Evolutionary conservation across 1,284 basidiomycete species (phyloP), one percentile per base, ranked within the genome.

Genomic region (Amylostereum areolatum): DNA sequence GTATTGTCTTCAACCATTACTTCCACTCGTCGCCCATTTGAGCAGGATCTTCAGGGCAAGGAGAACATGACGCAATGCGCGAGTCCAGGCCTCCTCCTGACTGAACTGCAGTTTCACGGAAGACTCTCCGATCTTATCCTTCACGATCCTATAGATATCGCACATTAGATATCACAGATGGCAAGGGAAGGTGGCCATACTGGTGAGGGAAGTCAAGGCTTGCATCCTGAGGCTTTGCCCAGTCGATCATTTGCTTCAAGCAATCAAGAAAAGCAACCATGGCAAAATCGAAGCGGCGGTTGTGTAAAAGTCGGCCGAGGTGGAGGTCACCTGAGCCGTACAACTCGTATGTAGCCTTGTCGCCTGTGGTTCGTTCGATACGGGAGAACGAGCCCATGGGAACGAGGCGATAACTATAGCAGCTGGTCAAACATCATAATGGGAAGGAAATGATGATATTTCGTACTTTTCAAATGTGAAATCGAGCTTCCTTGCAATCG

Each of bases 201-300:
- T 85, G 78, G 66, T 95, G 89, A 24, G 90, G 92, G 58, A 94
- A 83, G 51, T 93, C 89, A 41, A 95, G 71, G 46, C 71, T 69
- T 25, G 78, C 56, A 59, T 95, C 90, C 57, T 87, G 81, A 10
- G 77, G 73, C 61, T 81, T 83, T 34, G 92, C 89, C 60, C 84
- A 82, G 48, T 96, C 93, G 65, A 90, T 84, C 35, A 97, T 71
- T 62, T 98, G 93, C 57, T 92, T 85, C 39, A 99, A 72, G 62
- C 95, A 97, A 55, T 97, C 94, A 41, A 99, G 75, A 58, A 99
- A 92, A 2, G 92, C 92, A 4, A 96, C 91, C 85, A 99, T 96
- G 2, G 89, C 97, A 56, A 89, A 82, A 67, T 98, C 96, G 68
- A 99, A 99, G 12, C 96, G 80, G 28, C 96, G 80, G 61, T 97